phyloP scores from a whole-genome alignment of 2,329 filamentous ascomycete species.

The Pyrenochaeta sp. region DNA sequence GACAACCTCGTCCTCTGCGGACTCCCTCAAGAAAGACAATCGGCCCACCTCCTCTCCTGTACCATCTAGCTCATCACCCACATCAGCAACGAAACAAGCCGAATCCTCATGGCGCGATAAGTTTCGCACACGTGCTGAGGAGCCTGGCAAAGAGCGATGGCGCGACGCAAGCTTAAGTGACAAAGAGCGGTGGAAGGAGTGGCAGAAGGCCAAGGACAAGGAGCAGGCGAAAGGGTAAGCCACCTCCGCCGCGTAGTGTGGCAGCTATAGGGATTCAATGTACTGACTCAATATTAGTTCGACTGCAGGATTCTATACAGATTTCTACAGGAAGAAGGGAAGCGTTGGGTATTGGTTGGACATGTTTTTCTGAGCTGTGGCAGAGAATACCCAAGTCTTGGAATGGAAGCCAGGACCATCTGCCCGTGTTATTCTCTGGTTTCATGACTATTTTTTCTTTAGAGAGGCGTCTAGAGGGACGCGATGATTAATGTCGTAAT shows the following conservation, averaged over 20 bases:
- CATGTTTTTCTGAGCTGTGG: neutral
- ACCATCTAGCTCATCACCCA: neutral
- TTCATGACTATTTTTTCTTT: neutral
- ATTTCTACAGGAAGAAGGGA: conserved; percentile 24
- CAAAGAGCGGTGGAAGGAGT: conserved; percentile 37
- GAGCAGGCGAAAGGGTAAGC: conserved; percentile 24
- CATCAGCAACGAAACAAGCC: neutral
- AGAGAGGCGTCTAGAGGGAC: neutral
- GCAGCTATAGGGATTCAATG: neutral
- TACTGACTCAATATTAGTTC: conserved; percentile 9
- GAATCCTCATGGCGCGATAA: neutral
- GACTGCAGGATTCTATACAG: conserved; percentile 16
- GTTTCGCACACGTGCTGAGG: neutral
- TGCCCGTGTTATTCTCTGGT: too few relatives aligned
- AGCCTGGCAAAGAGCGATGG: conserved; percentile 31
- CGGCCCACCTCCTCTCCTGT: neutral
- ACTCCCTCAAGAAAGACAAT: neutral
- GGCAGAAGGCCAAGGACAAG: conserved; percentile 35
- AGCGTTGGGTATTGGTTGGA: conserved; percentile 21
- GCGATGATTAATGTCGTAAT: neutral
- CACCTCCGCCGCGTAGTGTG: neutral
- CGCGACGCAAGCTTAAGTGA: conserved; percentile 31
- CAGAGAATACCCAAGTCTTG: neutral
- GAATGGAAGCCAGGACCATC: neutral
- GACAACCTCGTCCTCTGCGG: neutral